Evolutionary conservation across 805 yeast genomes (phyloP).

Genomic region (Brettanomyces bruxellensis): DNA sequence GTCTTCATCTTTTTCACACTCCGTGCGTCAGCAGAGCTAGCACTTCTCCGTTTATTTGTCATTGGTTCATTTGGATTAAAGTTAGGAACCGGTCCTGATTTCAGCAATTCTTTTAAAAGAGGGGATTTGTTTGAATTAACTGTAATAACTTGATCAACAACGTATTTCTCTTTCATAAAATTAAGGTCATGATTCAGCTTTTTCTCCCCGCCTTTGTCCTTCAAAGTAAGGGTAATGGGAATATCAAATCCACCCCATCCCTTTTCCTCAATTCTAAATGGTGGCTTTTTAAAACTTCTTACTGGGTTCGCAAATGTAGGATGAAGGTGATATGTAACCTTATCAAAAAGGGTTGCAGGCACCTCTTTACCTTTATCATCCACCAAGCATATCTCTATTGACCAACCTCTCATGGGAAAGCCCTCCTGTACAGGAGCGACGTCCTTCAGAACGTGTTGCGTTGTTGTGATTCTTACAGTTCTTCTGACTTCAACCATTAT

Average conservation of each 20-base stretch:
- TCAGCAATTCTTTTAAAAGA: conserved; percentile 62
- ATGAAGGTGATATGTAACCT: conserved; percentile 87
- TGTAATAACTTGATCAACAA: conserved; percentile 65
- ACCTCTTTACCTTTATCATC: conserved; percentile 75
- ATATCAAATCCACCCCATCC: conserved; percentile 99
- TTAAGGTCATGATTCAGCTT: conserved; percentile 84
- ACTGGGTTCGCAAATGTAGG: conserved; percentile 91
- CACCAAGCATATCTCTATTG: conserved; percentile 63
- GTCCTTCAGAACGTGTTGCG: conserved; percentile 73
- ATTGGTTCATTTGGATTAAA: conserved; percentile 1
- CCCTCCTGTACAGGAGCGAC: conserved; percentile 81
- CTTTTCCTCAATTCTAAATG: conserved; percentile 81
- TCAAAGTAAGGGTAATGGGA: conserved; percentile 63
- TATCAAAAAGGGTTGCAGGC: conserved; percentile 84
- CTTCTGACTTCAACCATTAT: conserved; percentile 55
- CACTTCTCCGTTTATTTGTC: conserved; percentile 15
- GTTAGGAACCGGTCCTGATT: conserved; percentile 72
- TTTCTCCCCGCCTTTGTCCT: conserved; percentile 84
- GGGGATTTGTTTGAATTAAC: conserved; percentile 71
- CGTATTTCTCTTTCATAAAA: conserved; percentile 68
- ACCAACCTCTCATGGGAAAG: conserved; percentile 93
- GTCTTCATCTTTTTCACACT: conserved; percentile 42
- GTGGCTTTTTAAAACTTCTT: conserved; percentile 70
- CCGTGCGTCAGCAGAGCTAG: conserved; percentile 26
- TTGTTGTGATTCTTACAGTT: conserved; percentile 79